Evolutionary conservation across 1,284 basidiomycete genomes (phyloP), one percentile per base, ranked within the genome.

Genomic region (Exobasidium cylindrosporum): DNA sequence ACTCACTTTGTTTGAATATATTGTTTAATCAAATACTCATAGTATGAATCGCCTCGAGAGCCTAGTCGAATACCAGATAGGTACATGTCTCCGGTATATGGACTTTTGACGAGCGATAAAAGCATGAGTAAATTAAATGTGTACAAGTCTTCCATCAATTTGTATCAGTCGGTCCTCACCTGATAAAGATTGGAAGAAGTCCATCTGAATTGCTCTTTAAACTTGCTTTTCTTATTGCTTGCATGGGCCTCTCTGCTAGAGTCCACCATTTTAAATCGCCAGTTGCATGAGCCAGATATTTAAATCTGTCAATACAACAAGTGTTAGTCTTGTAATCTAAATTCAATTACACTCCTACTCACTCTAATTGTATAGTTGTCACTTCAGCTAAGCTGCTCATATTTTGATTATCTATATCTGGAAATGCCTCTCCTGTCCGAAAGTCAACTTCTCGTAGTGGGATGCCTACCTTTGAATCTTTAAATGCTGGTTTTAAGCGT

Each of bases 41-140:
- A 97, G 82, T 89, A 97, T 3, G 91, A 94, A 81, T 97, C 94
- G 24, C 90, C 94, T 30, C 94, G 85, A 17, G 92, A 94, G 7
- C 94, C 94, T 14, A 97, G 84, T 7, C 94, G 87, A 64, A 97
- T 90, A 43, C 89, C 86, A 23, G 88, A 87, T 10, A 86, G 62
- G 32, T 87, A 83, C 72, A 91, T 95, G 47, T 84, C 82, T 5
- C 91, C 92, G 35, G 82, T 84, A 21, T 86, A 76, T 0, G 87
- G 63, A 56, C 67, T 58, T 50, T 90, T 85, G 35, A n/a, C n/a
- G n/a, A n/a, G n/a, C n/a, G n/a, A n/a, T n/a, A n/a, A n/a, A n/a
- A n/a, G n/a, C n/a, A n/a, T n/a, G n/a, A n/a, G n/a, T n/a, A n/a
- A n/a, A n/a, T n/a, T n/a, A n/a, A n/a, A n/a, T n/a, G n/a, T n/a